phyloP scores from a whole-genome alignment of 495 filamentous ascomycete genomes.

The Rusavskia elegans region DNA sequence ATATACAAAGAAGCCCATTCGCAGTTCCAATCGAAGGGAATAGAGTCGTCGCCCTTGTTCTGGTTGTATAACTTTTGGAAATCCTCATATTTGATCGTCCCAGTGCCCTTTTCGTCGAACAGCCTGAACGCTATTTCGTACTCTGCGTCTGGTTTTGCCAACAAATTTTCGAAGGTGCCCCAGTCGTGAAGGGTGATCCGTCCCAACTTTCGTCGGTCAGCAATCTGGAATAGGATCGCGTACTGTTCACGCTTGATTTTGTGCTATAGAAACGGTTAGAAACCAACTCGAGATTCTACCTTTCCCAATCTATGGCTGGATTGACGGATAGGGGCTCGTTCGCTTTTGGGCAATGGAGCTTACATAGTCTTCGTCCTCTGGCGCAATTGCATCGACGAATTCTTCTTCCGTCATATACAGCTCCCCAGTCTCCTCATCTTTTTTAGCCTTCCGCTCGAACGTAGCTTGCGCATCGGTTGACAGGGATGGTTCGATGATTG shows the following conservation, averaged over 20 bases:
- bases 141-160: conserved; percentile 88
- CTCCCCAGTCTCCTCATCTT: conserved; percentile 61
- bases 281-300: conserved; percentile 14
- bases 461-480: conserved; percentile 52
- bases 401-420: conserved; percentile 64
- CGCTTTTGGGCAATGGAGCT: conserved; percentile 19
- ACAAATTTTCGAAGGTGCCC: conserved; percentile 82
- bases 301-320: conserved; percentile 1
- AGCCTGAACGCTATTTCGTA: conserved; percentile 97
- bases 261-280: conserved; percentile 39
- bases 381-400: conserved; percentile 84
- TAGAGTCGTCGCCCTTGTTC: conserved; percentile 63
- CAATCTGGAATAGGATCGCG: conserved; percentile 76
- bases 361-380: conserved; percentile 78
- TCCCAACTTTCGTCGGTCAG: conserved; percentile 58
- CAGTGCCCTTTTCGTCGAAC: conserved; percentile 72
- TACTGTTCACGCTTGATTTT: conserved; percentile 96
- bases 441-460: conserved; percentile 63
- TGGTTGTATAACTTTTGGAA: conserved; percentile 64
- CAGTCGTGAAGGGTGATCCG: conserved; percentile 70
- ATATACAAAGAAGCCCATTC: conserved; percentile 95
- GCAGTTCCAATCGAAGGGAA: conserved; percentile 93
- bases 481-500: conserved; percentile 37
- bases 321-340: neutral
- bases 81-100: conserved; percentile 72